Evolutionary conservation across 148 eudicot species (phyloP), one percentile per base, ranked within the genome.

Genomic region (Arctostaphylos glauca): DNA sequence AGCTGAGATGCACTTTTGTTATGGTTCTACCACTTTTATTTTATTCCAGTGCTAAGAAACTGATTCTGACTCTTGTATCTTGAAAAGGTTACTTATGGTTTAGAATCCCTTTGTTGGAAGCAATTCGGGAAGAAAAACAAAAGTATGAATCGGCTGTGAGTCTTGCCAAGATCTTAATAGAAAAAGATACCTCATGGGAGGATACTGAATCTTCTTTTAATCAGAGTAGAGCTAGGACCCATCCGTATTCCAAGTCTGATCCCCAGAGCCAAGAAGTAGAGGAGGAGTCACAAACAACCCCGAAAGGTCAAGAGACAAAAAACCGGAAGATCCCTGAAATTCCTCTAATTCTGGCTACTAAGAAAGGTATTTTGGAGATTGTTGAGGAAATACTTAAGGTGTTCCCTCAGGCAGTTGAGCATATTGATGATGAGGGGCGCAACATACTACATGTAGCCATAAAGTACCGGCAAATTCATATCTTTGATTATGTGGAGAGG

Each of bases 151-250:
- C 78, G 18, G 78, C 78, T 10, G 25, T 50, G 41, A 50, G 41
- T 10, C 78, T 74, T 74, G 78, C 78, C 6, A 21, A 74, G 78
- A n/a, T 48, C 78, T 74, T 74, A 16, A 49, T 74, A 18, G 78
- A 48, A 23, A 74, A 15, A n/a, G 78, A 74, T 9, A 74, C 78
- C n/a, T 74, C 78, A 74, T 74, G 78, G 56, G 41, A 74, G 56
- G 56, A 5, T n/a, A 47, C 56, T 70, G 74, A 47, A 48, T 19
- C 25, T 74, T 31, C 38, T 31, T 31, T 1, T 31, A 31, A 31
- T 31, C 38, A 31, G 38, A 0, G 38, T 31, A 31, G 38, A 31
- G 1, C 38, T 31, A 31, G 38, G 38, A 31, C 38, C 38, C 38
- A 31, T 31, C 38, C 1, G 38, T 31, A 31, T 31, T 31, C 38